A percentile compares a stretch with the other conserved stretches of the same genome.
Evolutionary conservation across 768 basidiomycete species (phyloP).

Genomic region (Mycena epipterygia): DNA sequence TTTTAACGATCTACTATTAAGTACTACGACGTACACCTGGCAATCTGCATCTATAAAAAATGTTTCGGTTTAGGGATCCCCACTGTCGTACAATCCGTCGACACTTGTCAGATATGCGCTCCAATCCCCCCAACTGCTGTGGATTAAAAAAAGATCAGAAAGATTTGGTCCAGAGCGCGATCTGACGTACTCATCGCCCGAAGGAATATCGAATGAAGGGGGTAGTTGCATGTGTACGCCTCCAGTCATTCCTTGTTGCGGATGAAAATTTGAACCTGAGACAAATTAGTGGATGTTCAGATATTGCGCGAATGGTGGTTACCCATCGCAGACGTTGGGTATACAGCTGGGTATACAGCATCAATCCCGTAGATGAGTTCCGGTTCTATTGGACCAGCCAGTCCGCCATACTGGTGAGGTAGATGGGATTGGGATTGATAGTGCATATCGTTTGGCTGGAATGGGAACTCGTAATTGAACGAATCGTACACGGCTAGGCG

Average conservation of each 20-base stretch:
- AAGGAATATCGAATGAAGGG: background rate
- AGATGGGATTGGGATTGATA: background rate
- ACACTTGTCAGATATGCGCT: background rate
- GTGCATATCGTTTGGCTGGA: background rate
- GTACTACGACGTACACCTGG: no score
- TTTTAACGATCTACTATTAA: no score
- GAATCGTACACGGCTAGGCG: slow-evolving; percentile 6
- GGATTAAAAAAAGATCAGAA: background rate
- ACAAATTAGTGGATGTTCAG: background rate
- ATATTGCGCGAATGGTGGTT: background rate
- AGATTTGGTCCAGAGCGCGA: background rate
- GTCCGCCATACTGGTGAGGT: background rate
- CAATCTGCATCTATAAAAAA: no score
- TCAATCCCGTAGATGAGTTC: background rate
- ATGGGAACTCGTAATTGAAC: background rate
- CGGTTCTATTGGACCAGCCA: background rate
- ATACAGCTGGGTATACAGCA: background rate
- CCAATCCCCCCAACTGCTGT: background rate
- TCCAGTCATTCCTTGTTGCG: background rate
- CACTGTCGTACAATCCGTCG: background rate
- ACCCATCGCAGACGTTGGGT: background rate
- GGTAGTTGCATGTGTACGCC: background rate
- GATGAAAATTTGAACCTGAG: background rate
- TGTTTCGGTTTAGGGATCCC: no score
- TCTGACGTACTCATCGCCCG: background rate